Base-by-base conservation (phyloP, 75 land plant genomes). In the Picea glauca region DNA sequence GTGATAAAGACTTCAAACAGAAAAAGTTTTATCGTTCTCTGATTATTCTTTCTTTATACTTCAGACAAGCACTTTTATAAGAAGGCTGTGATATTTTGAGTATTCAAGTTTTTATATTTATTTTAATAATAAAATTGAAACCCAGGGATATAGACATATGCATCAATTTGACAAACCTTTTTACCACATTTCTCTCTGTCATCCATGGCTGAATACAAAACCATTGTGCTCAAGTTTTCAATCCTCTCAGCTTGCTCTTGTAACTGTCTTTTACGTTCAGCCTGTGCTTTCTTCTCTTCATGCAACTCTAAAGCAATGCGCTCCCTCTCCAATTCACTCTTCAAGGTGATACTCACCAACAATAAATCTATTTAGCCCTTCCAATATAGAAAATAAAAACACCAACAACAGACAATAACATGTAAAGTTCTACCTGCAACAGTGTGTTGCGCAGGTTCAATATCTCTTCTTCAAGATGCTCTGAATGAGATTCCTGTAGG, bases 261-360 rank as follows among this genome's bases (percentile, higher is more conserved):
- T 78, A 95, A 83, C 78, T 88, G 88, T 32, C 78, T 84, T 76
- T 96, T 98, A 56, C 91, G 81, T 81, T 98, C 98, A 73, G 89
- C 98, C 79, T 88, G 81, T 79, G 93, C 81, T 77, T 88, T 87
- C 33, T 76, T 85, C 75, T 97, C 99, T 79, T 90, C 94, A 74
- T 95, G 91, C 80, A 98, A 77, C 83, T 98, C 99, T 76, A 98
- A 77, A 57, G 93, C 93, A 61, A 98, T 95, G 14, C 98, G 79
- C 80, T 97, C 99, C 70, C 88, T 91, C 72, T 98, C 98, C 60
- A 91, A 23, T 75, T 98, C 99, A 89, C 88, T 93, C 99, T 98
- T 72, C 7, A 75, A 26, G 67, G n/a, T 4, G 46, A 78, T 78
- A 13, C 77, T 90, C 93, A 63, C 20, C 57, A 77, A 61, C n/a